These are phyloP conservation scores for Fonsecaea pedrosoi DNA, from an alignment of 2,329 filamentous ascomycete genomes.

Conservation along the genomic window DNA sequence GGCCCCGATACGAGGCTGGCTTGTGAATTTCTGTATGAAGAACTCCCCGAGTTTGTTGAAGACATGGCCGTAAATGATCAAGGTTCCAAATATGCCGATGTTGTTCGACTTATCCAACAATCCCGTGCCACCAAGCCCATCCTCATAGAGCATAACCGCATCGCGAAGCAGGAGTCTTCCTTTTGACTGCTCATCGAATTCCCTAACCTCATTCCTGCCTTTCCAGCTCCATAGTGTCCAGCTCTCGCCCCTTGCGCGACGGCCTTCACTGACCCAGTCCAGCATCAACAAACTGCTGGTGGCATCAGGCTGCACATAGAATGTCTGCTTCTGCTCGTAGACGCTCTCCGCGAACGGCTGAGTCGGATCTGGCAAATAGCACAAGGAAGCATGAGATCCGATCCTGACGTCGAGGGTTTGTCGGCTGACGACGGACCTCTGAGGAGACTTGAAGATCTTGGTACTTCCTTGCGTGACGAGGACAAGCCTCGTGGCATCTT, in stretches of 20 bases:
- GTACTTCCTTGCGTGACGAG: slow-evolving; percentile 78
- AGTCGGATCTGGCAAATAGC: slow-evolving; percentile 84
- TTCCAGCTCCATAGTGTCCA: slow-evolving; percentile 84
- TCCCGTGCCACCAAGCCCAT: slow-evolving; percentile 48
- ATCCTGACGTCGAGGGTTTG: slow-evolving; percentile 60
- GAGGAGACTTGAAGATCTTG: slow-evolving; percentile 88
- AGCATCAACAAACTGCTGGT: slow-evolving; percentile 74
- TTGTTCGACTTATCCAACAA: slow-evolving; percentile 50
- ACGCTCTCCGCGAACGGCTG: slow-evolving; percentile 86
- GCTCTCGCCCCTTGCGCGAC: slow-evolving; percentile 81
- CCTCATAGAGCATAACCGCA: slow-evolving; percentile 74
- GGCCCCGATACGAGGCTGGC: slow-evolving; percentile 79
- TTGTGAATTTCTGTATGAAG: slow-evolving; percentile 79
- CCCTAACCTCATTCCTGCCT: slow-evolving; percentile 80
- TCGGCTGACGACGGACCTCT: slow-evolving; percentile 44
- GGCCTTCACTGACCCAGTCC: slow-evolving; percentile 93
- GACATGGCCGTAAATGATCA: slow-evolving; percentile 78
- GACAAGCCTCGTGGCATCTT: slow-evolving; percentile 68
- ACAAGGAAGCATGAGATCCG: slow-evolving; percentile 58
- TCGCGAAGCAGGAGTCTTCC: slow-evolving; percentile 79
- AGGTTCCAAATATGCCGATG: slow-evolving; percentile 76
- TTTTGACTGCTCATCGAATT: slow-evolving; percentile 58
- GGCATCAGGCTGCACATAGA: slow-evolving; percentile 62
- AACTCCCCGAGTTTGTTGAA: slow-evolving; percentile 72
- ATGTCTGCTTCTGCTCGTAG: slow-evolving; percentile 84